A percentile compares a stretch with the other conserved stretches of the same genome.
These are phyloP conservation scores for thale cress (Arabidopsis thaliana) DNA, from an alignment of 345 rosid genomes.

Conservation along the genomic window DNA sequence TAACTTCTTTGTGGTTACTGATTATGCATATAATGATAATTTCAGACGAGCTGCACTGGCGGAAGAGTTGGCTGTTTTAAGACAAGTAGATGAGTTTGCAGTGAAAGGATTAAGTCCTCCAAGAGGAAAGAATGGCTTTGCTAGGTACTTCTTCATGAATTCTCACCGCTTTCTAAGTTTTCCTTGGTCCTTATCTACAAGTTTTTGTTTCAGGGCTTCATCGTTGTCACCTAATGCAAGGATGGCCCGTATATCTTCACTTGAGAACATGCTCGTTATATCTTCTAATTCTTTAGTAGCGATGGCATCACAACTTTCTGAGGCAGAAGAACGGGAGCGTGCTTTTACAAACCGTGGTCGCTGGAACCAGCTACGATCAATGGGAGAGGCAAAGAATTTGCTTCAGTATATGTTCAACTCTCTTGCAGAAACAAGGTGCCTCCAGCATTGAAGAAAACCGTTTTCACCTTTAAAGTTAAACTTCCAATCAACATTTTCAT, in stretches of 20 bases:
- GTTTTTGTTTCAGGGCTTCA: slow-evolving; percentile 67
- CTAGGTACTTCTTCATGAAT: slow-evolving; percentile 60
- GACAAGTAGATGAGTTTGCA: slow-evolving; percentile 89
- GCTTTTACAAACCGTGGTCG: slow-evolving; percentile 90
- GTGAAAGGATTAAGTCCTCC: slow-evolving; percentile 94
- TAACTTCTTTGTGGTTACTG: slow-evolving; percentile 9
- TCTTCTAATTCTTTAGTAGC: slow-evolving; percentile 94
- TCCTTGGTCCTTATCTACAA: slow-evolving; percentile 11
- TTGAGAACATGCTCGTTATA: slow-evolving; percentile 89
- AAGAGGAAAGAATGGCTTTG: slow-evolving; percentile 87
- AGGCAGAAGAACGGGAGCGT: slow-evolving; percentile 97
- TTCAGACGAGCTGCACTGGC: slow-evolving; percentile 93
- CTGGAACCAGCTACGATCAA: slow-evolving; percentile 97
- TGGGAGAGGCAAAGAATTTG: slow-evolving; percentile 97
- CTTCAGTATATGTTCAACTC: slow-evolving; percentile 95
- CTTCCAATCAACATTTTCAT: slow-evolving; percentile 2
- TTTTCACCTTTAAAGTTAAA: not conserved
- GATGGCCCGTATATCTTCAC: slow-evolving; percentile 86
- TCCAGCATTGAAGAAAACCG: not conserved
- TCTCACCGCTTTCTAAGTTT: not conserved
- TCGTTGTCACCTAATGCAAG: slow-evolving; percentile 96
- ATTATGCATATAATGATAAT: slow-evolving; percentile 21
- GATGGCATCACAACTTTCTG: slow-evolving; percentile 99
- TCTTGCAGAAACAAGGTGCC: slow-evolving; percentile 82
- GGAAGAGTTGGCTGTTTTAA: slow-evolving; percentile 86